Evolutionary conservation across 768 basidiomycete species (phyloP), one percentile per base, ranked within the genome.

Genomic region (Solioccasus polychromus): DNA sequence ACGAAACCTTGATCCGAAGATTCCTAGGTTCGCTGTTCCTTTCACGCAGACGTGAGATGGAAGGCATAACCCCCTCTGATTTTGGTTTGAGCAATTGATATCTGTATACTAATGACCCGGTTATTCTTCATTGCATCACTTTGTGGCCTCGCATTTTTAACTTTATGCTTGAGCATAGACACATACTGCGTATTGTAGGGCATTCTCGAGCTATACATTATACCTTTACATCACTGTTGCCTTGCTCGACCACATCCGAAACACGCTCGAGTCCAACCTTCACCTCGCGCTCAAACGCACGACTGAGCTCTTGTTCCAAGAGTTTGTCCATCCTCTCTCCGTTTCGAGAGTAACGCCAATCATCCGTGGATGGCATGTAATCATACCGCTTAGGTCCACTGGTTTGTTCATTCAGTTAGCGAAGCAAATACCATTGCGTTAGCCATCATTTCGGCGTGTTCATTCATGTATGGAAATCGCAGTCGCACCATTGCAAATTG

Each of bases 371-470:
- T 45, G 71, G 66, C 24, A 74, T 72, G 51, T 85, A 93, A 66
- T 94, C 91, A 57, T 91, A 96, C 23, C 93, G 82, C 69, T 94
- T 94, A 15, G 93, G 93, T 9, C 93, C 93, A 58, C 93, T 95
- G 58, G 26, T 18, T n/a, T 25, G 12, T 55, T 29, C 37, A 37
- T 45, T 46, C 32, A 24, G 26, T 43, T 17, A n/a, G 36, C 30
- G 25, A 26, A 12, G 30, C 36, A 10, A 19, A 45, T 35, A 32
- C 15, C 32, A 40, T 47, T 37, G 28, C 31, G 17, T n/a, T 24
- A 2, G 8, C 8, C 45, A 42, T 35, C 30, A 23, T 39, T 49
- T 36, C 29, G 17, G 15, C 24, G 23, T 35, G n/a, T 44, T 8
- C 36, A 40, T 58, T 38, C 38, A 29, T 17, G 39, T 24, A 45